Percentiles rank a stretch among this genome's conserved stretches.
Evolutionary conservation across 306 rosid genomes (phyloP).

Genomic region (Phaseolus lunatus): DNA sequence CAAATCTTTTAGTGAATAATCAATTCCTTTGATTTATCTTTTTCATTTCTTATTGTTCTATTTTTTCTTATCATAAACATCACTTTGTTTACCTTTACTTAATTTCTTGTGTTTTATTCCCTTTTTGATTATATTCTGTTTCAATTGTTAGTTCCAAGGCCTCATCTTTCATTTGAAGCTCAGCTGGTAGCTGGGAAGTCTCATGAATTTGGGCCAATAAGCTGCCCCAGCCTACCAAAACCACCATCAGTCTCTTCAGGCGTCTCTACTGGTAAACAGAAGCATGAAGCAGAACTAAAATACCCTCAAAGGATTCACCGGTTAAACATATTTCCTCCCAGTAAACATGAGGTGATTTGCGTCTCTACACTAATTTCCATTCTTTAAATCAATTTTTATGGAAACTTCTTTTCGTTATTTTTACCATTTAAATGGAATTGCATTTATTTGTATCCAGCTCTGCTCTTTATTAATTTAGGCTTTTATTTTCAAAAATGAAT

Average conservation of each 20-base stretch:
- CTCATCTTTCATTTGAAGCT: constrained; percentile 97
- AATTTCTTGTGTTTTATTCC: constrained; percentile 29
- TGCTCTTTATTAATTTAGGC: background rate
- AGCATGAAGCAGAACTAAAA: constrained; percentile 85
- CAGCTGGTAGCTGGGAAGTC: constrained; percentile 93
- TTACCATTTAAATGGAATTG: constrained; percentile 5
- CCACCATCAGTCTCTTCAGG: constrained; percentile 64
- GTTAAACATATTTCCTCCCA: constrained; percentile 83
- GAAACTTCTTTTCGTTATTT: background rate
- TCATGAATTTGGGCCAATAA: constrained; percentile 78
- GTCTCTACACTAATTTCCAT: constrained; percentile 13
- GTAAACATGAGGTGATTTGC: constrained; percentile 79
- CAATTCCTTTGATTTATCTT: constrained; percentile 23
- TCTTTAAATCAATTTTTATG: constrained; percentile 6
- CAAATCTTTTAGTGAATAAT: background rate
- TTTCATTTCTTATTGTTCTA: constrained; percentile 20
- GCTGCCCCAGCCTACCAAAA: constrained; percentile 75
- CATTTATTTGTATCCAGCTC: background rate
- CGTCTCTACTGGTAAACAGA: constrained; percentile 76
- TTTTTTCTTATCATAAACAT: constrained; percentile 10
- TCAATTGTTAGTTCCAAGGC: constrained; percentile 81
- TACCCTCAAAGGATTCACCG: constrained; percentile 92
- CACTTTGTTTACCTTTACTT: constrained; percentile 24
- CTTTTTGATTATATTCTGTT: constrained; percentile 44
- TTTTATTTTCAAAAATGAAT: constrained; percentile 9